phyloP scores from a whole-genome alignment of 345 rosid species.

The Heritiera fomes region DNA sequence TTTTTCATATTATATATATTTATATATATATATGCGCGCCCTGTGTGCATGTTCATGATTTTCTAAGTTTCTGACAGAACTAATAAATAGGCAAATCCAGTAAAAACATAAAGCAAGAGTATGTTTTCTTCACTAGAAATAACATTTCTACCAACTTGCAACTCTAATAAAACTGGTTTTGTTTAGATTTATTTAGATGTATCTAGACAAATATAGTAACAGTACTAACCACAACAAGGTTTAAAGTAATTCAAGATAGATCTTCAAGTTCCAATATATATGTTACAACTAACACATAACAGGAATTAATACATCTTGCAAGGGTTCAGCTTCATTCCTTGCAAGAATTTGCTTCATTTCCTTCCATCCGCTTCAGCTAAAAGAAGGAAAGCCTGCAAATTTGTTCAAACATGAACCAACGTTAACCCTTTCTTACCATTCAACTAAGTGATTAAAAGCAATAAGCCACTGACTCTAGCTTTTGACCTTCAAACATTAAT shows the following conservation, averaged over 20 bases:
- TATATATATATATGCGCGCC: too few relatives aligned
- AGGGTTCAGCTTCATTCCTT: not conserved
- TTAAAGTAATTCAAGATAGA: not conserved
- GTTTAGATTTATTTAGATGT: not conserved
- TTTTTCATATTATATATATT: too few relatives aligned
- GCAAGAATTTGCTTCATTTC: not conserved
- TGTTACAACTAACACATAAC: not conserved
- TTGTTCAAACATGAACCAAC: not conserved
- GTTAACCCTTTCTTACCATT: not conserved
- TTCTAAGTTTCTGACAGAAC: too few relatives aligned
- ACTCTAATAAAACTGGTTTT: not conserved
- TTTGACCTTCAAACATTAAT: not conserved
- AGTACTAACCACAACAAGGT: not conserved
- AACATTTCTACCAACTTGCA: too few relatives aligned
- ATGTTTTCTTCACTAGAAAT: too few relatives aligned
- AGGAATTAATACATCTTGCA: not conserved
- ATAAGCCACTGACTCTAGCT: not conserved
- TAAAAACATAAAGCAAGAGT: too few relatives aligned
- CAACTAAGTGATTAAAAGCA: not conserved
- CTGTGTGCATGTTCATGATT: too few relatives aligned
- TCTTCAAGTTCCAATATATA: not conserved
- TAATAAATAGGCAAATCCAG: too few relatives aligned
- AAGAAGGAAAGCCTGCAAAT: constrained; percentile 19
- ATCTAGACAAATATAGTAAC: not conserved
- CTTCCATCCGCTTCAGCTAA: not conserved